Percentiles rank a stretch among this genome's conserved stretches.
Conservation (phyloP, 164 flowering plant species). For the Vitis vinifera region ASM3070453v1 NC_081820.1:7810001-7810500, state of each 20-base stretch:
- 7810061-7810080: slow-evolving; percentile 17
- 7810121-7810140: slow-evolving; percentile 32
- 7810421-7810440: no score
- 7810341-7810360: not conserved
- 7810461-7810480: no score
- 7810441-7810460: no score
- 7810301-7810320: not conserved
- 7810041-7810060: slow-evolving; percentile 21
- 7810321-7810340: not conserved
- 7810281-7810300: no score
- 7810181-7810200: slow-evolving; percentile 32
- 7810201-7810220: slow-evolving; percentile 39
- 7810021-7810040: slow-evolving; percentile 25
- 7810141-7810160: slow-evolving; percentile 44
- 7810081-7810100: slow-evolving; percentile 22
- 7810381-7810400: not conserved
- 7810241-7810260: not conserved
- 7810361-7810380: not conserved
- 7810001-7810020: slow-evolving; percentile 24
- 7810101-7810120: slow-evolving; percentile 33
- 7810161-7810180: slow-evolving; percentile 34
- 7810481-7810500: no score
- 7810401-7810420: no score
- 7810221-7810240: not conserved
- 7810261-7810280: not conserved